Percentiles rank a stretch among this genome's conserved stretches.
Evolutionary conservation across 169 alveolate genomes (phyloP).

Genomic region (Plasmodium fragile): DNA sequence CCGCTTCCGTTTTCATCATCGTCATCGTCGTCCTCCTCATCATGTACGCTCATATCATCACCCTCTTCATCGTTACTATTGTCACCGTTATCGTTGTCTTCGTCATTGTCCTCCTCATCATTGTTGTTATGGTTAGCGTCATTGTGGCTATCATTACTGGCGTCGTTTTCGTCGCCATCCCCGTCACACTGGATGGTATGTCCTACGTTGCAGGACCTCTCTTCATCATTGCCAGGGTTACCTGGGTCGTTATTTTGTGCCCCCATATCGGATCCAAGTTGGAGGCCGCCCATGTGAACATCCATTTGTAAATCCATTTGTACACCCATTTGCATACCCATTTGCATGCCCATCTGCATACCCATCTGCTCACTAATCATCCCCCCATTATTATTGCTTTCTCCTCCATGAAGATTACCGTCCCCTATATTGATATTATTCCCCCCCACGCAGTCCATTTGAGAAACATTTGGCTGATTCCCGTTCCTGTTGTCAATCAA

Average conservation of each 20-base stretch:
- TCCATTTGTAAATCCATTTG: neutral
- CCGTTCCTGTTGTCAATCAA: slow-evolving; percentile 24
- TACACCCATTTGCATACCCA: neutral
- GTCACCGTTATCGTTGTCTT: neutral
- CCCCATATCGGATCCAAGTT: neutral
- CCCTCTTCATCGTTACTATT: slow-evolving; percentile 7
- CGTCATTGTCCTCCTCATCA: neutral
- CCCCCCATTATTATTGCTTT: neutral
- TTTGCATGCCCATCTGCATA: neutral
- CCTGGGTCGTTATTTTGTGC: neutral
- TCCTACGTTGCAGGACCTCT: neutral
- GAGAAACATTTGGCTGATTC: slow-evolving; percentile 1
- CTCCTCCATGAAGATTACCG: neutral
- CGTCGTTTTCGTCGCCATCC: neutral
- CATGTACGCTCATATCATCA: neutral
- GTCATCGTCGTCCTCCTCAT: neutral
- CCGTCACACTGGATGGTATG: neutral
- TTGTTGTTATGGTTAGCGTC: slow-evolving; percentile 9
- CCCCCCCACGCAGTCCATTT: slow-evolving; percentile 8
- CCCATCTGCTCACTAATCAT: neutral
- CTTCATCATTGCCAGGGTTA: neutral
- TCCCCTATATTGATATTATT: neutral
- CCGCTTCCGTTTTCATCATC: neutral
- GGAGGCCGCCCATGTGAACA: neutral
- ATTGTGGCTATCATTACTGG: neutral